A percentile compares a stretch with the other conserved stretches of the same genome.
phyloP scores from a whole-genome alignment of 352 stramenopile genomes.

The Elongisporangium anandrum region DNA sequence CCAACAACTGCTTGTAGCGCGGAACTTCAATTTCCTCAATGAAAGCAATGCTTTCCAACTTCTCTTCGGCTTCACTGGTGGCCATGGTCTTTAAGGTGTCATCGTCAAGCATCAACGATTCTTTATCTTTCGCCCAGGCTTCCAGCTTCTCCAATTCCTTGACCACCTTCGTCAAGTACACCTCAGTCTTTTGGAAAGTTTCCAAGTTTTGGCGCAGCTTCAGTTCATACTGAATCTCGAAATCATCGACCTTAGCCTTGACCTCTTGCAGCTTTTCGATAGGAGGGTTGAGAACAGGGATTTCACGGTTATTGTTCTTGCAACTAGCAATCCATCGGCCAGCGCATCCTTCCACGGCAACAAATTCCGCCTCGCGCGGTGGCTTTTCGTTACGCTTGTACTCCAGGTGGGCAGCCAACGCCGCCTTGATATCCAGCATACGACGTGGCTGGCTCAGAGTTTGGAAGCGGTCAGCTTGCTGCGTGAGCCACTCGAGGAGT shows the following conservation, averaged over 20 bases:
- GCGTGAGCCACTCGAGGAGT: slow-evolving; percentile 67
- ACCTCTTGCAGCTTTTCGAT: slow-evolving; percentile 80
- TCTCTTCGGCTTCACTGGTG: slow-evolving; percentile 72
- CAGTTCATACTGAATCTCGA: slow-evolving; percentile 69
- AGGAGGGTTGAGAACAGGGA: slow-evolving; percentile 61
- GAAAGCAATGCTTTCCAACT: slow-evolving; percentile 81
- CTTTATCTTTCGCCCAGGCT: slow-evolving; percentile 76
- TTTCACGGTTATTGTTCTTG: slow-evolving; percentile 83
- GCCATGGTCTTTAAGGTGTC: slow-evolving; percentile 46
- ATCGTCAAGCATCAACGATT: slow-evolving; percentile 62
- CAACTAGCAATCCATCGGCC: slow-evolving; percentile 82
- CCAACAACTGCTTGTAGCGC: slow-evolving; percentile 77
- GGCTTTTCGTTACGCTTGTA: slow-evolving; percentile 89
- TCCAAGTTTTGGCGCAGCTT: slow-evolving; percentile 71
- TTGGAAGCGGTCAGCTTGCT: slow-evolving; percentile 73
- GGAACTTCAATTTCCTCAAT: slow-evolving; percentile 79
- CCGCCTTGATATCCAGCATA: slow-evolving; percentile 68
- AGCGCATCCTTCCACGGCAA: slow-evolving; percentile 72
- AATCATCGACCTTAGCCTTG: slow-evolving; percentile 59
- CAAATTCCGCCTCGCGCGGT: slow-evolving; percentile 74
- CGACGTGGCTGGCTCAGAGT: slow-evolving; percentile 58
- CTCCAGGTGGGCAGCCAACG: slow-evolving; percentile 58
- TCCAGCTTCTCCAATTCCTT: slow-evolving; percentile 86
- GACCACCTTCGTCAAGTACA: slow-evolving; percentile 79
- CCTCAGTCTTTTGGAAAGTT: slow-evolving; percentile 81